These are phyloP conservation scores for Sordaria brevicollis DNA, from an alignment of 495 filamentous ascomycete species.

Conservation along the genomic window DNA sequence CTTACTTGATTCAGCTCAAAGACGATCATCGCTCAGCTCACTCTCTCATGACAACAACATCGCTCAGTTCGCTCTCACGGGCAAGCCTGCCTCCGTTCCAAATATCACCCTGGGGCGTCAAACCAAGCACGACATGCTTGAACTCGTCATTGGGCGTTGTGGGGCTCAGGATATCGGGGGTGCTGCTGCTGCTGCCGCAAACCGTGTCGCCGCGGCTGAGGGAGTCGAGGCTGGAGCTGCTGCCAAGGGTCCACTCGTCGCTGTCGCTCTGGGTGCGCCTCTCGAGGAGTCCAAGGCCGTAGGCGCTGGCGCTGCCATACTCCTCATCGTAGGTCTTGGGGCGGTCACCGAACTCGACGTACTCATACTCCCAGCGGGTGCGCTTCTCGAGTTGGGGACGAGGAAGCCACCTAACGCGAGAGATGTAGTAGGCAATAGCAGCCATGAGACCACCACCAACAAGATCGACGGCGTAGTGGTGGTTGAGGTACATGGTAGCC, in stretches of 20 bases:
- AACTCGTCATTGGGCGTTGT: conserved; percentile 22
- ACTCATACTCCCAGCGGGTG: conserved; percentile 93
- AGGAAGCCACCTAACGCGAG: conserved; percentile 70
- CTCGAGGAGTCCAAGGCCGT: conserved; percentile 24
- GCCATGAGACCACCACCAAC: conserved; percentile 77
- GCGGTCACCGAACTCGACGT: conserved; percentile 62
- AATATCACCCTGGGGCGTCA: conserved; percentile 17
- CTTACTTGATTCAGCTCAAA: conserved; percentile 9
- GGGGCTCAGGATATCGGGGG: conserved; percentile 33
- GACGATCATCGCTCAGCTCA: conserved; percentile 21
- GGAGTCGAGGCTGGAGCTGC: conserved; percentile 27
- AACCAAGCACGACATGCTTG: conserved; percentile 8
- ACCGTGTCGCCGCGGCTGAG: conserved; percentile 24
- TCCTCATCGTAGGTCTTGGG: conserved; percentile 29
- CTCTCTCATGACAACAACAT: conserved; percentile 22
- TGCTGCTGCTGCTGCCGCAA: conserved; percentile 24
- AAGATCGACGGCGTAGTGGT: conserved; percentile 91
- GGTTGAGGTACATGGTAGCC: conserved; percentile 96
- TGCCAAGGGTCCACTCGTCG: conserved; percentile 39
- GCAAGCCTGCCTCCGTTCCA: conserved; percentile 19
- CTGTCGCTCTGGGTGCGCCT: conserved; percentile 15
- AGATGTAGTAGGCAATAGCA: conserved; percentile 67
- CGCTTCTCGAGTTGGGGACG: conserved; percentile 70
- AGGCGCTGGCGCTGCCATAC: conserved; percentile 13
- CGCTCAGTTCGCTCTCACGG: conserved; percentile 20